phyloP scores from a whole-genome alignment of 208 protist genomes.

The Trypanosoma scelopori region DNA sequence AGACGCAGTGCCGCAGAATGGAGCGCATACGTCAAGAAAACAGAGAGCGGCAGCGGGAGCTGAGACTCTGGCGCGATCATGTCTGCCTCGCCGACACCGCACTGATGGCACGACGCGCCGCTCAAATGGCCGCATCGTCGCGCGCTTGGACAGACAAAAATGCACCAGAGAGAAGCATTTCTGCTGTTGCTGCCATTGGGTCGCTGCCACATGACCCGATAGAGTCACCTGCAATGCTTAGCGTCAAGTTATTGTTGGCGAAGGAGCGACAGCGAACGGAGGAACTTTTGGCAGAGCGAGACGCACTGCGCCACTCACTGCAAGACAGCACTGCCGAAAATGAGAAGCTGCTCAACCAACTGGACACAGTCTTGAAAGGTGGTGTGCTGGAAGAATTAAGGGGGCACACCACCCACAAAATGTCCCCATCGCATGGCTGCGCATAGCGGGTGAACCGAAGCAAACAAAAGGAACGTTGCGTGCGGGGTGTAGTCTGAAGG shows the following conservation, averaged over 20 bases:
- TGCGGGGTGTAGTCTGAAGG: neutral
- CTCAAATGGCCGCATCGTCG: too few species aligned
- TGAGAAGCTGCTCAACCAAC: constrained; percentile 2
- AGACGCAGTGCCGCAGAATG: neutral
- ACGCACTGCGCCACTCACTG: constrained; percentile 8
- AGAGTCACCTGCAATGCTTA: neutral
- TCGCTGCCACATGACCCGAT: neutral
- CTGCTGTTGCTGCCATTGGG: neutral
- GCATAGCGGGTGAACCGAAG: neutral
- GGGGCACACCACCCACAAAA: neutral
- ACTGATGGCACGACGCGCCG: neutral
- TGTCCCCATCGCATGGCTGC: too few species aligned
- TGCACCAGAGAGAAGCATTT: neutral
- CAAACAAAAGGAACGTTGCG: neutral
- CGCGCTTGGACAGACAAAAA: neutral
- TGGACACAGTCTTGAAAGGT: constrained; percentile 1
- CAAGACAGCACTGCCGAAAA: constrained; percentile 14
- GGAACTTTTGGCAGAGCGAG: neutral
- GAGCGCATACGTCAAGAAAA: constrained; percentile 11
- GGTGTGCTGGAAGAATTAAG: neutral
- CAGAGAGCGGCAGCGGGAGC: constrained; percentile 15
- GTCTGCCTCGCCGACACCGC: neutral
- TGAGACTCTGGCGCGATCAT: constrained; percentile 15
- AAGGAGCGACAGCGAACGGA: neutral
- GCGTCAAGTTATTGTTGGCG: neutral